phyloP scores from a whole-genome alignment of 768 basidiomycete genomes.

The Agrocybe pediades region DNA sequence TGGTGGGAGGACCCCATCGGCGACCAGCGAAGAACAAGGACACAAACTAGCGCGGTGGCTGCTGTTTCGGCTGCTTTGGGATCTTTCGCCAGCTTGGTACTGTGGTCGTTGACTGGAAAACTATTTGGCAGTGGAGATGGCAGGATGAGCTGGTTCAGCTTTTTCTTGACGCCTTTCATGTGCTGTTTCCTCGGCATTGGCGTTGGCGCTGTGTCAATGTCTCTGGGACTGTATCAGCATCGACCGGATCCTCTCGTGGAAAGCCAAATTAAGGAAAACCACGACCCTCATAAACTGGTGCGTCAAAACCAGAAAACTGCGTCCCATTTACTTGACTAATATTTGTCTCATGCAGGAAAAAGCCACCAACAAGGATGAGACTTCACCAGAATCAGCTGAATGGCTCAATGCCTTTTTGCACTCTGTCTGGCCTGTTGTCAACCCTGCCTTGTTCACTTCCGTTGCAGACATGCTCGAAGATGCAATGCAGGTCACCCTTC shows the following conservation, averaged over 20 bases:
- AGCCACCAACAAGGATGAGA: conserved; percentile 15
- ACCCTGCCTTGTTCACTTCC: conserved; percentile 63
- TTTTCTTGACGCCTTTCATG: conserved; percentile 21
- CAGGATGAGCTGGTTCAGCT: conserved; percentile 18
- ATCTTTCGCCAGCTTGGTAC: conserved; percentile 21
- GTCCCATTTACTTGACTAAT: not conserved
- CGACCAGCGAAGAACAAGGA: conserved; percentile 28
- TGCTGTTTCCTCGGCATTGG: conserved; percentile 27
- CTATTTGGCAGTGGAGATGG: conserved; percentile 15
- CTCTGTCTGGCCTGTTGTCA: conserved; percentile 73
- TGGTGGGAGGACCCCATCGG: conserved; percentile 37
- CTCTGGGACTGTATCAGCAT: conserved; percentile 18
- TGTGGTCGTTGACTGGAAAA: conserved; percentile 24
- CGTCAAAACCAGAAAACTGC: not conserved
- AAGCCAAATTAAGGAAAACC: not conserved
- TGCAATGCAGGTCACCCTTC: conserved; percentile 55
- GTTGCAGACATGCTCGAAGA: conserved; percentile 67
- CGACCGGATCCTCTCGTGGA: not conserved
- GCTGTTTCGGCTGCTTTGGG: conserved; percentile 29
- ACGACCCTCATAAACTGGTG: not conserved
- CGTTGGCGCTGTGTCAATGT: conserved; percentile 28
- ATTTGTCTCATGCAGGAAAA: not conserved
- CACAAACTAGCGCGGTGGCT: conserved; percentile 32
- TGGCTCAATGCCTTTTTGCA: conserved; percentile 71
- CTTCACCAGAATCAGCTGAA: conserved; percentile 34